Evolutionary conservation across 768 basidiomycete species (phyloP), one percentile per base, ranked within the genome.

Genomic region (Phylloporus rhodoxanthus): DNA sequence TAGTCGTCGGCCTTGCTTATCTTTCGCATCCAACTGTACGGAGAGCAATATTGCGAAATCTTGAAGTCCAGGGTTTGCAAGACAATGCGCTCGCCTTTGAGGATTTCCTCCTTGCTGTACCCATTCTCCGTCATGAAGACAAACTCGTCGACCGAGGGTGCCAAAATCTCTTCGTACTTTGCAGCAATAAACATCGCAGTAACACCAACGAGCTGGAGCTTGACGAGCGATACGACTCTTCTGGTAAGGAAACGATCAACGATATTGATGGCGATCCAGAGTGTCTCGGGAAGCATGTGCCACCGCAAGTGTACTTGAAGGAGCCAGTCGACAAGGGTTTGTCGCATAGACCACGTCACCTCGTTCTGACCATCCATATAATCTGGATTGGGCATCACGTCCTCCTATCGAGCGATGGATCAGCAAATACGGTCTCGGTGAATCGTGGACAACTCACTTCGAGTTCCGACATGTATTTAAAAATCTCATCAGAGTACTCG

Each of bases 1-100:
- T 98, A 99, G 68, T 95, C 90, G 72, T 99, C 96, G 30, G 96
- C 95, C 69, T 93, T 96, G 79, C 91, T 94, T 66, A 99, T 98
- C 61, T 85, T 87, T 52, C 96, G 82, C 79, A 98, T 93, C 95
- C 96, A 98, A 67, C 89, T 92, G 74, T 98, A 98, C 4, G 96
- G 96, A 45, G 94, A 96, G 73, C 96, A 98, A 71, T 99, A 99
- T 53, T 93, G 85, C 52, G 94, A 97, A 70, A 99, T 67, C 68
- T 86, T 84, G 73, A 98, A 98, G 54, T 96, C 92, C 47, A 99
- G 80, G 26, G 91, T 90, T 73, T 93, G 91, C 51, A 98, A 74
- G 67, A 98, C 85, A 65, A 98, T 97, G 32, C 91, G 84, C 70
- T 99, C 96, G 65, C 96, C 96, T 69, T 96, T 97, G 55, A 99